Evolutionary conservation across 306 rosid species (phyloP), one percentile per base, ranked within the genome.

Genomic region (Cicer bijugum): DNA sequence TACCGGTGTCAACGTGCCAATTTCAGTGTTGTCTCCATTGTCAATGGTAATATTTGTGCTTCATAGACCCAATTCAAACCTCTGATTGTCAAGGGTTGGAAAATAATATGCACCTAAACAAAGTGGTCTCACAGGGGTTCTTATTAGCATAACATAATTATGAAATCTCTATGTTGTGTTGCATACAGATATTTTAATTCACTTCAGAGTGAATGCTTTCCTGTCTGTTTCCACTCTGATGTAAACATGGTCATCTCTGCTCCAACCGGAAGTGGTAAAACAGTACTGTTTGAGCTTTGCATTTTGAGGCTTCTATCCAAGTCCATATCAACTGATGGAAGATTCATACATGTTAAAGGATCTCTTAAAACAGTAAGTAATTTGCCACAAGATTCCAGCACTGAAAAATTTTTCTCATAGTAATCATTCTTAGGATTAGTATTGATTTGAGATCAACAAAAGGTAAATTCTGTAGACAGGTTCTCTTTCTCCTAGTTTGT

Each of bases 221-320:
- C 96, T 42, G 69, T 81, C 74, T 93, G 98, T 84, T 88, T 89
- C 84, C 86, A 94, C 85, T 89, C 98, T 35, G 94, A 94, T 81
- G 76, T 56, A 71, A 94, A 94, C 84, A 88, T 94, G 98, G 87
- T 91, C 78, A 86, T 94, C 81, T 91, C 98, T 33, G 98, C 98
- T 16, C 98, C 98, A 51, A 94, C 98, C 62, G 97, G 97, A 59
- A 89, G 98, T 79, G 98, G 98, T 37, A 94, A 94, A 89, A 94
- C 98, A 20, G 95, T 87, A 74, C 90, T 94, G 56, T 94, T 94
- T 75, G 98, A 94, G 85, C 97, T 94, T 65, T 91, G 98, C 85
- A 78, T 91, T 76, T 83, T 94, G 90, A 89, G 96, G 87, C 90
- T 94, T 75, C 91, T 94, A 76, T 85, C 98, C 55, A 82, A 82